Conservation (phyloP, 257 asterid species). For the Ballota nigra region DNA sequence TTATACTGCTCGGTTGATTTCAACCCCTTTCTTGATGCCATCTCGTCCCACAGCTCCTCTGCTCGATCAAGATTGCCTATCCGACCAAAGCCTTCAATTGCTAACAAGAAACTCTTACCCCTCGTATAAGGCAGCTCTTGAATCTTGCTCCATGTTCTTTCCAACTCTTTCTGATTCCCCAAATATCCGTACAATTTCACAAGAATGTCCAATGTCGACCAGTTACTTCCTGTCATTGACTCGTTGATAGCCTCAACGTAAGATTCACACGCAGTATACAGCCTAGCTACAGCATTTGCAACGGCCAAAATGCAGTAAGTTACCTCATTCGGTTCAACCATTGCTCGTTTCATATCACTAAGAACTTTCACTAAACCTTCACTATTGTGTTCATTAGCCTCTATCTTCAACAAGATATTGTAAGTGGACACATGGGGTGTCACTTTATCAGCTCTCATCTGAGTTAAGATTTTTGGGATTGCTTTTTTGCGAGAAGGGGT, state of each 20-base stretch:
- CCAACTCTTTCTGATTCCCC: slow-evolving; percentile 60
- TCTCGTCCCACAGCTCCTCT: slow-evolving; percentile 68
- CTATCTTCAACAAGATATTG: slow-evolving; percentile 73
- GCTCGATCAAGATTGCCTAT: slow-evolving; percentile 60
- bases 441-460: slow-evolving; percentile 88
- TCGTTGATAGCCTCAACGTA: slow-evolving; percentile 58
- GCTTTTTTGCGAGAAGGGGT: slow-evolving; percentile 62
- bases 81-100: slow-evolving; percentile 77
- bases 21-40: slow-evolving; percentile 57
- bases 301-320: slow-evolving; percentile 73
- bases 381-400: slow-evolving; percentile 72
- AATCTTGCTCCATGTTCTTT: slow-evolving; percentile 55
- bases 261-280: slow-evolving; percentile 69
- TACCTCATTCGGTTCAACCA: slow-evolving; percentile 76
- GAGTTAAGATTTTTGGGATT: slow-evolving; percentile 60
- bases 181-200: slow-evolving; percentile 64
- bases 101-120: slow-evolving; percentile 66
- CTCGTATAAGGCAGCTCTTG: slow-evolving; percentile 53
- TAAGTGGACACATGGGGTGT: slow-evolving; percentile 68
- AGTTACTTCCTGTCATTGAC: slow-evolving; percentile 65
- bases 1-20: slow-evolving; percentile 70
- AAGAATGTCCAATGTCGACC: slow-evolving; percentile 83
- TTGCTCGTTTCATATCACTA: slow-evolving; percentile 55
- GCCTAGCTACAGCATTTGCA: slow-evolving; percentile 85
- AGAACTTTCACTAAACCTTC: slow-evolving; percentile 64